Evolutionary conservation across 768 basidiomycete species (phyloP).

Genomic region (Lactarius pseudohatsudake): DNA sequence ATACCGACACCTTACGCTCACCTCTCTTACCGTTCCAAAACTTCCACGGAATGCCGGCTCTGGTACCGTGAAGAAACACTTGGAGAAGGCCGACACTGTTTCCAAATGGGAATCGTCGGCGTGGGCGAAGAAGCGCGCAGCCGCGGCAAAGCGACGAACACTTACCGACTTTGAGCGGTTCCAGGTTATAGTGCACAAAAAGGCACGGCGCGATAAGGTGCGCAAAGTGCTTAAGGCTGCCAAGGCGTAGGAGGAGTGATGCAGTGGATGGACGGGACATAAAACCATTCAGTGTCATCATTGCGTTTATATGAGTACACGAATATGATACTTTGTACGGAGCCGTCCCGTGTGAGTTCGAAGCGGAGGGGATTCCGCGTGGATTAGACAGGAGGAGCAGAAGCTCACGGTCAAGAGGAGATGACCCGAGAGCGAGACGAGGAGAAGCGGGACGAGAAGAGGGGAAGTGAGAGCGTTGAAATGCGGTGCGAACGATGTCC

Average conservation of each 20-base stretch:
- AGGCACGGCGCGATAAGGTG: conserved; percentile 75
- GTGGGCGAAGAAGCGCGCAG: conserved; percentile 88
- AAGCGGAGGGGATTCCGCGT: too few species aligned
- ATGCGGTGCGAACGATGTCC: too few species aligned
- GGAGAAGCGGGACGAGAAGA: too few species aligned
- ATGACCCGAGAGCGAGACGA: too few species aligned
- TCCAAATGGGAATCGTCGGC: conserved; percentile 87
- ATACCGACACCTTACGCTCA: conserved; percentile 92
- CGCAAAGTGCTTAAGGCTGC: conserved; percentile 67
- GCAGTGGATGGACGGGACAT: neutral
- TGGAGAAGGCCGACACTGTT: conserved; percentile 81
- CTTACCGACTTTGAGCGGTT: conserved; percentile 93
- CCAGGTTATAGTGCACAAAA: conserved; percentile 85
- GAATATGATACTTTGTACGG: conserved; percentile 10
- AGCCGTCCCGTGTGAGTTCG: too few species aligned
- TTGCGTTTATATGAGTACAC: conserved; percentile 8
- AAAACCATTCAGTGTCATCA: neutral
- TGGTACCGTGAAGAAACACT: conserved; percentile 76
- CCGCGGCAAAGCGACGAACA: conserved; percentile 68
- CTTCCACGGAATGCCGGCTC: conserved; percentile 88
- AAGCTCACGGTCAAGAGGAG: too few species aligned
- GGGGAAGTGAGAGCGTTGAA: too few species aligned
- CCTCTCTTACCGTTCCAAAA: conserved; percentile 74
- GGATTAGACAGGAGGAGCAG: too few species aligned
- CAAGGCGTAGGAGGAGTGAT: conserved; percentile 41